Evolutionary conservation across 768 basidiomycete genomes (phyloP).

Genomic region (Mrakia hoshinonis): DNA sequence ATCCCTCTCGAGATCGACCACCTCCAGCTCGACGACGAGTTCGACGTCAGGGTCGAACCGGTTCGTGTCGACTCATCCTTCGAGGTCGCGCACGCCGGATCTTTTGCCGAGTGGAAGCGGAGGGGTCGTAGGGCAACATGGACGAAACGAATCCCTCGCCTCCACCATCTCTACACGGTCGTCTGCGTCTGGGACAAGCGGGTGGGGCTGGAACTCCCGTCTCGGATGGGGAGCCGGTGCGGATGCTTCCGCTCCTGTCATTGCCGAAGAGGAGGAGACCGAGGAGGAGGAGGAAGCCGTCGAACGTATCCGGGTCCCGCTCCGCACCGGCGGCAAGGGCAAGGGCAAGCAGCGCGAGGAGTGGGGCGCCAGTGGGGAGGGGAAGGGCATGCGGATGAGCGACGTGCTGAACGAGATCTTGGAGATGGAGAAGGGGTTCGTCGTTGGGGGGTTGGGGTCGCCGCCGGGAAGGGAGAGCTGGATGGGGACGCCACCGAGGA

Average conservation of each 20-base stretch:
- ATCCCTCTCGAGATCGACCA: conserved; percentile 25
- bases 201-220: conserved; percentile 15
- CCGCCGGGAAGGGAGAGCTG: not conserved
- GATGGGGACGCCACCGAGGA: not conserved
- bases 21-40: conserved; percentile 9
- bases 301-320: conserved; percentile 16
- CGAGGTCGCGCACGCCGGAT: conserved; percentile 10
- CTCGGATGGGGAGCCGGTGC: conserved; percentile 11
- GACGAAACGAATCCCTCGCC: conserved; percentile 24
- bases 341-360: conserved; percentile 14
- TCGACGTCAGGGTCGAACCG: conserved; percentile 10
- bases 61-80: conserved; percentile 23
- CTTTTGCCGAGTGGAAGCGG: conserved; percentile 2
- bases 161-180: conserved; percentile 21
- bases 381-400: conserved; percentile 10
- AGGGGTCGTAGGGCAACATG: conserved; percentile 8
- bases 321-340: not conserved
- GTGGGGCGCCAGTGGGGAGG: not conserved
- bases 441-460: conserved; percentile 3
- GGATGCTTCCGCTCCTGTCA: not conserved
- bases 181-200: not conserved
- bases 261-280: not conserved
- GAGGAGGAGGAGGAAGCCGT: conserved; percentile 22
- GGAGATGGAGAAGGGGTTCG: conserved; percentile 28
- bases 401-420: conserved; percentile 27